Conservation (phyloP, 164 flowering plant species). For the Vitis rupestris region DNA sequence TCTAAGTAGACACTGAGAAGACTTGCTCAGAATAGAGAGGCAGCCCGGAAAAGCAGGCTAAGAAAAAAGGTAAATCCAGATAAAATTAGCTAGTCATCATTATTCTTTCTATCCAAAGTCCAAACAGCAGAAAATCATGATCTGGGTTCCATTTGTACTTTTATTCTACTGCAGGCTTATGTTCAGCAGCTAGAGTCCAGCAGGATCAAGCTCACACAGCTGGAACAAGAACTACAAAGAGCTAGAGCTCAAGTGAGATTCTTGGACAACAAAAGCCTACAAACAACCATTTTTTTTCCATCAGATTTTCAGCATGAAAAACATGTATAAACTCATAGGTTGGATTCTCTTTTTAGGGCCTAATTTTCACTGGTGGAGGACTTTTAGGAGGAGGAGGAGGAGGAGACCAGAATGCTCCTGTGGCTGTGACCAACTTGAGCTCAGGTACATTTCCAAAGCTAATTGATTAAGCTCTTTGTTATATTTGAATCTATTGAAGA, state of each 20-base stretch:
- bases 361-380: slow-evolving; percentile 67
- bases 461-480: too few relatives aligned
- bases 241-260: slow-evolving; percentile 77
- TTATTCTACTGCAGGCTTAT: slow-evolving; percentile 67
- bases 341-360: slow-evolving; percentile 46
- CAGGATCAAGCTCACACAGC: slow-evolving; percentile 85
- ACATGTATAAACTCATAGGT: too few relatives aligned
- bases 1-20: slow-evolving; percentile 81
- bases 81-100: neutral
- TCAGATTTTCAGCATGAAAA: too few relatives aligned
- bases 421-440: slow-evolving; percentile 47
- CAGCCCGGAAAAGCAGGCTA: slow-evolving; percentile 99
- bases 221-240: slow-evolving; percentile 93
- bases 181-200: slow-evolving; percentile 97
- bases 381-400: slow-evolving; percentile 22
- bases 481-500: neutral
- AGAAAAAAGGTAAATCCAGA: slow-evolving; percentile 74
- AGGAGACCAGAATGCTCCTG: slow-evolving; percentile 69
- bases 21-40: slow-evolving; percentile 99
- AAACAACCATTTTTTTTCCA: neutral
- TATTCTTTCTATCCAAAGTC: neutral
- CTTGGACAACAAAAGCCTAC: neutral
- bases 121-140: neutral
- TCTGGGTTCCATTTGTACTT: neutral
- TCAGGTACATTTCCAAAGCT: slow-evolving; percentile 40